Base-by-base conservation (phyloP, 768 basidiomycete genomes). In the Lactifluus rugatus region DNA sequence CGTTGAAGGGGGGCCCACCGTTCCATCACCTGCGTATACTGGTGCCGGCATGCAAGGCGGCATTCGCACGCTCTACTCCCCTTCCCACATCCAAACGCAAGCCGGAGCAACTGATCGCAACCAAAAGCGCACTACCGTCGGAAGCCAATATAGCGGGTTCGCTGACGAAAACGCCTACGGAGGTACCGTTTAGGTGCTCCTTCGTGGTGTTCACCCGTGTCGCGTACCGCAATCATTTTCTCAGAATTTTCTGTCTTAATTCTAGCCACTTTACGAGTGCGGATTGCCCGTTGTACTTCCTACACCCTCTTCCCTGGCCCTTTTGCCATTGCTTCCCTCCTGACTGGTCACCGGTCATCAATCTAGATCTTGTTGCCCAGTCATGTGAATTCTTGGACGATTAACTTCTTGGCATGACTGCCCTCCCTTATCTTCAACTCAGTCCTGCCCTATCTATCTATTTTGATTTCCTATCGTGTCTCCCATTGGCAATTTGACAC, bases 41-140 rank as follows among this genome's bases (percentile, higher is more conserved):
- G 69, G 65, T 49, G 62, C 62, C 52, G 67, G 69, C 49, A 64
- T 66, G 21, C 66, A 54, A 47, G 48, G 53, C 32, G 66, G 70
- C 48, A 72, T 73, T 69, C 67, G 71, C 28, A 65, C 63, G 3
- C 64, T 74, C 8, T 73, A 72, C 59, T 66, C 71, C 5, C 71
- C 70, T 10, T 60, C 60, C 21, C 62, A 16, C 21, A 23, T 46
- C 8, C 46, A 54, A 45, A 31, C 19, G 39, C 48, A 51, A 42
- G 48, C 26, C 23, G 48, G 32, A 2, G 48, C 59, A 11, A 48
- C 54, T 17, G 50, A 36, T 21, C 52, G 2, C 44, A 61, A 16
- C 52, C 65, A 26, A 5, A 66, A 64, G 60, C 69, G 65, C 54
- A 61, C 65, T 0, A 69, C 68, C 28, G 58, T 62, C 41, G 54